Evolutionary conservation across 805 yeast genomes (phyloP).

Genomic region (Tetrapisispora arboricola): DNA sequence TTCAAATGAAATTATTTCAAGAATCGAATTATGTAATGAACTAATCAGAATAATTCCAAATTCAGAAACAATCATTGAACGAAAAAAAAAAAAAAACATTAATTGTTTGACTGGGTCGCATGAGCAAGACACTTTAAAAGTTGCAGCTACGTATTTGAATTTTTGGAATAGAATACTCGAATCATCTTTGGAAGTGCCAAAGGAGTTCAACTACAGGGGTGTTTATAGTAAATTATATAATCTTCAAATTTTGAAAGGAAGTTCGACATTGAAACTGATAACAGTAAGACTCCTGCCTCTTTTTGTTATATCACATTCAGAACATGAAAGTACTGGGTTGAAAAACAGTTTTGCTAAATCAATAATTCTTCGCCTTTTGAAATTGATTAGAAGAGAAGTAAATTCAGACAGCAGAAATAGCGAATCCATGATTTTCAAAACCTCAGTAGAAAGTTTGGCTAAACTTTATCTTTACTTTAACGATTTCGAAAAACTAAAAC

Average conservation of each 20-base stretch:
- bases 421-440: background rate
- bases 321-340: background rate
- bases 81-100: background rate
- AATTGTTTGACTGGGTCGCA: conserved; percentile 7
- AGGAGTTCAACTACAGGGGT: conserved; percentile 15
- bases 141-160: conserved; percentile 10
- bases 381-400: background rate
- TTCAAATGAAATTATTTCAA: background rate
- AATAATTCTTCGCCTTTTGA: conserved; percentile 10
- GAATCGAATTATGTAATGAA: conserved; percentile 11
- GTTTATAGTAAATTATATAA: conserved; percentile 21
- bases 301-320: conserved; percentile 6
- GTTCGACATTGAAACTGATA: conserved; percentile 6
- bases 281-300: conserved; percentile 11
- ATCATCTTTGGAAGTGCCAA: conserved; percentile 10
- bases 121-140: conserved; percentile 10
- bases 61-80: conserved; percentile 7
- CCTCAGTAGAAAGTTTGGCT: conserved; percentile 13
- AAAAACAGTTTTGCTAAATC: background rate
- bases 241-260: conserved; percentile 13
- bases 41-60: conserved; percentile 17
- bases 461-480: conserved; percentile 14
- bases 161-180: conserved; percentile 21
- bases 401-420: background rate
- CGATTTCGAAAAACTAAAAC: background rate